Evolutionary conservation across 441 rosid genomes (phyloP).

Genomic region (Brassica balearica): DNA sequence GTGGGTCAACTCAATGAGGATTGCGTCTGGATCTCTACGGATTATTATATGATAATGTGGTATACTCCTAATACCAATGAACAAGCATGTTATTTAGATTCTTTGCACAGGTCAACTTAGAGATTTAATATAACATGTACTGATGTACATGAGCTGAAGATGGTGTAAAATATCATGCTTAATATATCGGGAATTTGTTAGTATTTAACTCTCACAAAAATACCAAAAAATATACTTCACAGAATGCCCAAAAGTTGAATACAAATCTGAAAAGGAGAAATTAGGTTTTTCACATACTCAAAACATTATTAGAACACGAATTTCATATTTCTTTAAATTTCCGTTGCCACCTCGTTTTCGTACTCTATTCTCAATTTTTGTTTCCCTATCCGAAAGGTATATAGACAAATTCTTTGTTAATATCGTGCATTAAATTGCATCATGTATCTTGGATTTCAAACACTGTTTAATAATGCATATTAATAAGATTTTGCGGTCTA

Average conservation of each 20-base stretch:
- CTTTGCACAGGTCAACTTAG: too few relatives aligned
- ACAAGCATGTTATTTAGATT: too few relatives aligned
- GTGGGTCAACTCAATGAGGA: constrained; percentile 24
- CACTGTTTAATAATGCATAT: neutral
- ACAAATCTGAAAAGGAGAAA: neutral
- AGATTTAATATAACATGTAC: too few relatives aligned
- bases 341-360: neutral
- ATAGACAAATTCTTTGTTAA: neutral
- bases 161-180: too few relatives aligned
- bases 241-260: neutral
- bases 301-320: neutral
- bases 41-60: constrained; percentile 25
- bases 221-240: too few relatives aligned
- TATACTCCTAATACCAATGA: too few relatives aligned
- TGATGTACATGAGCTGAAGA: too few relatives aligned
- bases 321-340: neutral
- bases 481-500: neutral
- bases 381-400: neutral
- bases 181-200: too few relatives aligned
- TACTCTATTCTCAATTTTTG: neutral
- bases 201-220: too few relatives aligned
- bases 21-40: constrained; percentile 36
- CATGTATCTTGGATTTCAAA: neutral
- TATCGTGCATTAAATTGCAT: neutral
- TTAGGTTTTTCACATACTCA: neutral